phyloP scores from a whole-genome alignment of 306 rosid genomes.

The Cucumis cinereus region DNA sequence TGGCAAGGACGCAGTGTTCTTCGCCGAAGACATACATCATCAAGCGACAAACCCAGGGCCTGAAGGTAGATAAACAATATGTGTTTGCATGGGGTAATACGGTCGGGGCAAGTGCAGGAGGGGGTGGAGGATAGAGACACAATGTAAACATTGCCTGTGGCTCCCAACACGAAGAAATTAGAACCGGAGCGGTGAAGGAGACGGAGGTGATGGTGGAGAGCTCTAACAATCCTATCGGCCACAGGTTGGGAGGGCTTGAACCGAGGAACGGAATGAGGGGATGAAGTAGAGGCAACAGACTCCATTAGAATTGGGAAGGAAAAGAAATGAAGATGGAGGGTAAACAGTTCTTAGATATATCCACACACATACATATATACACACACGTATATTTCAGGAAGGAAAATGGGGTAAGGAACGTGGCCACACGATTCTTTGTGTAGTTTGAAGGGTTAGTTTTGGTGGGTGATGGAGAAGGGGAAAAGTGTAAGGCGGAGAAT shows the following conservation, averaged over 20 bases:
- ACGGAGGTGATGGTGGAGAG: slow-evolving; percentile 58
- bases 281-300: slow-evolving; percentile 39
- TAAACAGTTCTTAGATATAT: neutral
- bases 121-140: slow-evolving; percentile 39
- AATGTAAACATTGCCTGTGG: slow-evolving; percentile 75
- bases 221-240: slow-evolving; percentile 54
- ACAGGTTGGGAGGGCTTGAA: slow-evolving; percentile 35
- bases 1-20: slow-evolving; percentile 46
- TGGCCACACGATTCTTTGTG: slow-evolving; percentile 7
- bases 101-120: slow-evolving; percentile 83
- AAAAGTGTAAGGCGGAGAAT: neutral
- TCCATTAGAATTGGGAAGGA: slow-evolving; percentile 27
- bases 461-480: neutral
- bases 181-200: slow-evolving; percentile 65
- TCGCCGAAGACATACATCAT: slow-evolving; percentile 46
- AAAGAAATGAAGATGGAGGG: neutral
- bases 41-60: slow-evolving; percentile 42
- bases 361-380: neutral
- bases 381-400: neutral
- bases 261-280: slow-evolving; percentile 20
- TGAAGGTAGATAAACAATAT: slow-evolving; percentile 54
- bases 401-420: neutral
- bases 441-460: neutral
- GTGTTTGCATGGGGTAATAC: slow-evolving; percentile 73
- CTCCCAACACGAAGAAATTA: slow-evolving; percentile 60